These are phyloP conservation scores for Rhododendron kiyosumense DNA, from an alignment of 148 eudicot species.

Conservation along the genomic window DNA sequence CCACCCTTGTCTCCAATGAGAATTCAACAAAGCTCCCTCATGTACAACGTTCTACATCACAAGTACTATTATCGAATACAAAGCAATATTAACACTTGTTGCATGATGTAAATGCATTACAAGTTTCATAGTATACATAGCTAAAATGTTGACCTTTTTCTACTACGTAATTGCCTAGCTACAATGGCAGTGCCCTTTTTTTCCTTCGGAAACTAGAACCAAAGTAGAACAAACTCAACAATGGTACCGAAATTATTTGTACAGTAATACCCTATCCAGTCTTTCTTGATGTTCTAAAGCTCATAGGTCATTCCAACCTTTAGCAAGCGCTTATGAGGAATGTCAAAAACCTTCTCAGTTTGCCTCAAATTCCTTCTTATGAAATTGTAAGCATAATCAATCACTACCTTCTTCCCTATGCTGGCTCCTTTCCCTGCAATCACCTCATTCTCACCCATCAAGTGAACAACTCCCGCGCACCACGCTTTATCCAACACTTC, in stretches of 20 bases:
- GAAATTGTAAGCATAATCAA: conserved; percentile 31
- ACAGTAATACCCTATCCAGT: neutral
- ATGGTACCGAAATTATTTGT: neutral
- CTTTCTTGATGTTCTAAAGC: conserved; percentile 13
- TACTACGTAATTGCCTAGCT: neutral
- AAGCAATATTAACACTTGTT: neutral
- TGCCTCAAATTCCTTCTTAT: conserved; percentile 26
- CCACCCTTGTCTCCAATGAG: neutral
- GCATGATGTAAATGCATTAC: neutral
- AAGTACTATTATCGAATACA: neutral
- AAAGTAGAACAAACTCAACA: neutral
- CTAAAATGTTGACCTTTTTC: neutral
- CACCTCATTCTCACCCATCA: conserved; percentile 42
- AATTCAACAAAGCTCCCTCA: neutral
- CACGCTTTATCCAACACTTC: conserved; percentile 26
- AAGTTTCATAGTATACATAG: neutral
- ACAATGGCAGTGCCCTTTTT: neutral
- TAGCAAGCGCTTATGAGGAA: conserved; percentile 26
- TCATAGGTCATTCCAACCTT: conserved; percentile 52
- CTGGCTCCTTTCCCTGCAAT: conserved; percentile 20
- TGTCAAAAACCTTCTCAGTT: conserved; percentile 21
- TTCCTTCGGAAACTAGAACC: neutral
- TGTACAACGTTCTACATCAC: too few relatives aligned
- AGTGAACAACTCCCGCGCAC: conserved; percentile 30
- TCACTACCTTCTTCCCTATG: conserved; percentile 22